Percentiles rank a stretch among this genome's conserved stretches.
phyloP scores from a whole-genome alignment of 306 rosid species.

The Macrotyloma uniflorum region DNA sequence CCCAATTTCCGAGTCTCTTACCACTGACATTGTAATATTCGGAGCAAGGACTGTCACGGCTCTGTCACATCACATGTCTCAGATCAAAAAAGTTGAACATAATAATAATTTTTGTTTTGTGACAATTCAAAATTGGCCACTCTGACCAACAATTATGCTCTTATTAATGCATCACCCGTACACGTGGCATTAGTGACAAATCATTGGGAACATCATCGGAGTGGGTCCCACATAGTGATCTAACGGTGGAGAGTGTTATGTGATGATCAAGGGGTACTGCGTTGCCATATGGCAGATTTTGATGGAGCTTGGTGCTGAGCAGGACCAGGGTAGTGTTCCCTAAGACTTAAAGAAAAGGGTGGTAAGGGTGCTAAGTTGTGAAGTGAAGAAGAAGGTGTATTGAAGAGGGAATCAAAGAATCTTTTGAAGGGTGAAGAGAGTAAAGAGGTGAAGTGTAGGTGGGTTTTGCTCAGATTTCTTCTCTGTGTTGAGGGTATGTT shows the following conservation, averaged over 20 bases:
- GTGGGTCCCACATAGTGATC: slow-evolving; percentile 40
- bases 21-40: slow-evolving; percentile 53
- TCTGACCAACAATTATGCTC: slow-evolving; percentile 60
- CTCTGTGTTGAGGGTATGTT: slow-evolving; percentile 49
- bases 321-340: background rate
- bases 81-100: slow-evolving; percentile 40
- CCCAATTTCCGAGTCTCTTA: slow-evolving; percentile 36
- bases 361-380: slow-evolving; percentile 29
- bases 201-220: slow-evolving; percentile 63
- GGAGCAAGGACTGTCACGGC: slow-evolving; percentile 52
- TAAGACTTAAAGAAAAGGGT: slow-evolving; percentile 44
- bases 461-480: slow-evolving; percentile 60
- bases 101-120: slow-evolving; percentile 10
- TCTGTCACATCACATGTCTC: slow-evolving; percentile 58
- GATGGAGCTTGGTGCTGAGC: background rate
- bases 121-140: slow-evolving; percentile 45
- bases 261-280: background rate
- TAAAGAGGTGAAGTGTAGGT: slow-evolving; percentile 43
- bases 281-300: slow-evolving; percentile 24
- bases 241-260: background rate
- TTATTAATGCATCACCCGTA: slow-evolving; percentile 53
- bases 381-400: slow-evolving; percentile 39
- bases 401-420: slow-evolving; percentile 59
- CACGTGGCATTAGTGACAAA: slow-evolving; percentile 54
- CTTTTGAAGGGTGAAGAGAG: slow-evolving; percentile 36